Base-by-base conservation (phyloP, 140 eudicot genomes). In the Cichorium intybus region DNA sequence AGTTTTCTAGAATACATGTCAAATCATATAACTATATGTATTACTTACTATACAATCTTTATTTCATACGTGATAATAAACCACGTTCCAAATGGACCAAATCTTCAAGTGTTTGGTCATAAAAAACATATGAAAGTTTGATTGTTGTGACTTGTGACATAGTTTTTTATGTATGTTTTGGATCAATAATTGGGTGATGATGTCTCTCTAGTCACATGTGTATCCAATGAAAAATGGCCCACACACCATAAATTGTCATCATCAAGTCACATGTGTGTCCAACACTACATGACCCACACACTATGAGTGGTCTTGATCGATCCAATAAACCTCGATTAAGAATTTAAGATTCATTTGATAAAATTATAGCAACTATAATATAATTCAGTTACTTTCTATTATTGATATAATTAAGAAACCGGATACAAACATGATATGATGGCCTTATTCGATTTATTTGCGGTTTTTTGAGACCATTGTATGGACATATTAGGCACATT, bases 221-320 rank as follows among this genome's bases (percentile, higher is more conserved):
- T 34, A 66, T 74, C 79, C 62, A 66, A 66, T 66, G 51, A 66
- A 66, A 49, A 18, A 66, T 49, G 74, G 28, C 64, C 74, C 69
- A 66, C 74, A 58, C 64, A 35, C 60, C 69, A 74, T 49, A 68
- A 74, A 66, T 66, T 46, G 79, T 74, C 79, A 74, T 74, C 69
- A 66, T 74, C 74, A 74, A 31, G 63, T 74, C 74, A 66, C 74
- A 74, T 66, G 61, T 46, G 67, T 66, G 62, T 65, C 79, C 62
- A 56, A 66, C 67, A 33, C 46, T 56, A 66, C 62, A 31, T 65
- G 73, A 73, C 61, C 66, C 68, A 58, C 68, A 66, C 79, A 74
- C 48, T 60, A 46, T 58, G 74, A 66, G 74, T 9, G 69, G 79
- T 66, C 74, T 57, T 66, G 68, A 57, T 74, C 74, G 22, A 33